phyloP scores from a whole-genome alignment of 805 yeast genomes.

The Hanseniaspora taiwanica region DNA sequence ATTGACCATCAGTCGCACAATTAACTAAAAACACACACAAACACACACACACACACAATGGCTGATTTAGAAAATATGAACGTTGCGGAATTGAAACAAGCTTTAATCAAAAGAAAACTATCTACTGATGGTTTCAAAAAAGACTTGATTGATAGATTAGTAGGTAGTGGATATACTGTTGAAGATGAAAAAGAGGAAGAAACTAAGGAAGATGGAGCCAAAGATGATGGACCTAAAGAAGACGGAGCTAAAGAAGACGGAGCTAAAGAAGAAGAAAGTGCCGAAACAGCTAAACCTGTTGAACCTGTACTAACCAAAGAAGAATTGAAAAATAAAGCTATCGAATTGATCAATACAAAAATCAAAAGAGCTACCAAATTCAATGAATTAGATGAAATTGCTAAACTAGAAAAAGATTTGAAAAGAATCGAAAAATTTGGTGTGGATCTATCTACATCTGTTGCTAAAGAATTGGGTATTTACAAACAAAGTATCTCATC shows the following conservation, averaged over 20 bases:
- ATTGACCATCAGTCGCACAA: background rate
- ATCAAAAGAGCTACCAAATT: conserved; percentile 66
- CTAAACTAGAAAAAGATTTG: conserved; percentile 41
- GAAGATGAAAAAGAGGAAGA: conserved; percentile 3
- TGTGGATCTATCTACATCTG: conserved; percentile 47
- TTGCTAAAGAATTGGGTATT: conserved; percentile 56
- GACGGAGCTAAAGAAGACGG: conserved; percentile 7
- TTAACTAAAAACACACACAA: background rate
- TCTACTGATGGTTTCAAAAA: conserved; percentile 68
- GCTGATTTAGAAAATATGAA: conserved; percentile 49
- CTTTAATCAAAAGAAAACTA: conserved; percentile 53
- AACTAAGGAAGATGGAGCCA: conserved; percentile 3
- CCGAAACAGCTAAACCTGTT: conserved; percentile 1
- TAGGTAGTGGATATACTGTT: conserved; percentile 19
- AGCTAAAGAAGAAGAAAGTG: conserved; percentile 6
- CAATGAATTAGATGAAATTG: conserved; percentile 39
- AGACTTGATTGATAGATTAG: conserved; percentile 55
- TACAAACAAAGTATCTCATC: conserved; percentile 19
- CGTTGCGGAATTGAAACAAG: conserved; percentile 74
- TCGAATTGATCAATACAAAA: conserved; percentile 53
- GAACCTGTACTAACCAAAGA: conserved; percentile 39
- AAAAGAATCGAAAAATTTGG: conserved; percentile 66
- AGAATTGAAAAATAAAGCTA: conserved; percentile 54
- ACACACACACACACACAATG: conserved; percentile 22
- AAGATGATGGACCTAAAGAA: conserved; percentile 6